Evolutionary conservation across 768 basidiomycete genomes (phyloP).

Genomic region (Termitomyces sp.): DNA sequence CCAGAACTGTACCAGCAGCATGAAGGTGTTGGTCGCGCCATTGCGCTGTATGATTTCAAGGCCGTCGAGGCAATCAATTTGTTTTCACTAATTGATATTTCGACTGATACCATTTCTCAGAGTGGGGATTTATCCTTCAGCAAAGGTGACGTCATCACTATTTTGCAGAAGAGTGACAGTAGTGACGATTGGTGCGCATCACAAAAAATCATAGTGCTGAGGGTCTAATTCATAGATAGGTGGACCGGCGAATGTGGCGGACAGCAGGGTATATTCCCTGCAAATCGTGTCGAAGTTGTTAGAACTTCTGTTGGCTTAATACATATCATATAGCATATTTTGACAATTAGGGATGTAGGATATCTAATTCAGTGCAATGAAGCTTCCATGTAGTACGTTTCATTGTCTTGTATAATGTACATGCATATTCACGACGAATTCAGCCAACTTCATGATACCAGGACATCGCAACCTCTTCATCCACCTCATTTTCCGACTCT

Average conservation of each 20-base stretch:
- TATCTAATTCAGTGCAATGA: not conserved
- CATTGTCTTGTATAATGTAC: not conserved
- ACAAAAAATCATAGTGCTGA: not conserved
- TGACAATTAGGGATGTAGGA: not conserved
- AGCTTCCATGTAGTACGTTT: not conserved
- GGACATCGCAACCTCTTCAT: slow-evolving; percentile 28
- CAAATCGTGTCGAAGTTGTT: slow-evolving; percentile 75
- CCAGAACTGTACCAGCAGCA: slow-evolving; percentile 41
- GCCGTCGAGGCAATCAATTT: slow-evolving; percentile 55
- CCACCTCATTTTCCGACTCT: slow-evolving; percentile 29
- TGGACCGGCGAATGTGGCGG: slow-evolving; percentile 70
- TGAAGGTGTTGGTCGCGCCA: slow-evolving; percentile 65
- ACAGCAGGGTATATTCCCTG: slow-evolving; percentile 69
- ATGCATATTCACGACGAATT: not conserved
- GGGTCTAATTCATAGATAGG: slow-evolving; percentile 31
- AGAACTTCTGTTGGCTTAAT: slow-evolving; percentile 14
- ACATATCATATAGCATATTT: not conserved
- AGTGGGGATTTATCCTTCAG: slow-evolving; percentile 69
- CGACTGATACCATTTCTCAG: slow-evolving; percentile 28
- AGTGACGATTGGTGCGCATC: slow-evolving; percentile 65
- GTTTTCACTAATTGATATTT: not conserved
- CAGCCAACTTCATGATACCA: slow-evolving; percentile 22
- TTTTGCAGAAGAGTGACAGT: slow-evolving; percentile 66
- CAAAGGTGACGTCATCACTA: slow-evolving; percentile 68
- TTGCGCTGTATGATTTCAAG: slow-evolving; percentile 69